Percentiles rank a stretch among this genome's conserved stretches.
These are phyloP conservation scores for Eremomyces bilateralis DNA, from an alignment of 495 filamentous ascomycete species.

Conservation along the genomic window DNA sequence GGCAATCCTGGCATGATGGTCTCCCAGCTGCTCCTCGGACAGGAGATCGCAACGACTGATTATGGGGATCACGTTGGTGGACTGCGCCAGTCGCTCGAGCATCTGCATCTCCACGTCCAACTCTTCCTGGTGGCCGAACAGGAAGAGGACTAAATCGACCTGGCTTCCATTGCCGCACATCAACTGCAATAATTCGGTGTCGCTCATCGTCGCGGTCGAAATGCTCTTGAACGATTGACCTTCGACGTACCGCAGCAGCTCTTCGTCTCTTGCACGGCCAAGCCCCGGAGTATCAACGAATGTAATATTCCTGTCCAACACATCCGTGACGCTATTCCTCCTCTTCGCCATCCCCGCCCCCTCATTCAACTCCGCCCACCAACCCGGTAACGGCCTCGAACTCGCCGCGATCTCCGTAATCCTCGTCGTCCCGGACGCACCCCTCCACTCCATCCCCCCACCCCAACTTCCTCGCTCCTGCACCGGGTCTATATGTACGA, in stretches of 20 bases:
- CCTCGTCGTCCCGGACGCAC: constrained; percentile 12
- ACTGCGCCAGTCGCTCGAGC: constrained; percentile 42
- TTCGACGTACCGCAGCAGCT: constrained; percentile 43
- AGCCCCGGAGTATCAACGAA: constrained; percentile 86
- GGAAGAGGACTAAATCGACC: constrained; percentile 73
- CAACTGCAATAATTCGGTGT: constrained; percentile 57
- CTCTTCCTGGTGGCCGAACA: constrained; percentile 44
- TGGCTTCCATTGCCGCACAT: constrained; percentile 70
- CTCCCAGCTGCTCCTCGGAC: constrained; percentile 34
- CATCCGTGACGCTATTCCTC: too few species aligned
- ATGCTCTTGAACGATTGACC: constrained; percentile 45
- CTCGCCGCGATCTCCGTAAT: constrained; percentile 81
- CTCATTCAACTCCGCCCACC: constrained; percentile 86
- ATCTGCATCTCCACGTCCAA: not conserved
- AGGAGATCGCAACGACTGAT: constrained; percentile 59
- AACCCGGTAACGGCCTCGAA: constrained; percentile 74
- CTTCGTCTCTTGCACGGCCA: constrained; percentile 24
- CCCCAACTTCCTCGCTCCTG: constrained; percentile 11
- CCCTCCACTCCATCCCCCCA: not conserved
- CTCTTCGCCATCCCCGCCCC: constrained; percentile 63
- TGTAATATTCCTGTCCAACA: constrained; percentile 82
- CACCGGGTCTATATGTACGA: constrained; percentile 83
- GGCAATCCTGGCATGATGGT: constrained; percentile 8
- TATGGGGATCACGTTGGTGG: constrained; percentile 75
- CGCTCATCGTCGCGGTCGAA: constrained; percentile 32